Percentiles rank a stretch among this genome's conserved stretches.
Conservation (phyloP, 495 filamentous ascomycete species). For the Aspergillus saccharolyticus region DNA sequence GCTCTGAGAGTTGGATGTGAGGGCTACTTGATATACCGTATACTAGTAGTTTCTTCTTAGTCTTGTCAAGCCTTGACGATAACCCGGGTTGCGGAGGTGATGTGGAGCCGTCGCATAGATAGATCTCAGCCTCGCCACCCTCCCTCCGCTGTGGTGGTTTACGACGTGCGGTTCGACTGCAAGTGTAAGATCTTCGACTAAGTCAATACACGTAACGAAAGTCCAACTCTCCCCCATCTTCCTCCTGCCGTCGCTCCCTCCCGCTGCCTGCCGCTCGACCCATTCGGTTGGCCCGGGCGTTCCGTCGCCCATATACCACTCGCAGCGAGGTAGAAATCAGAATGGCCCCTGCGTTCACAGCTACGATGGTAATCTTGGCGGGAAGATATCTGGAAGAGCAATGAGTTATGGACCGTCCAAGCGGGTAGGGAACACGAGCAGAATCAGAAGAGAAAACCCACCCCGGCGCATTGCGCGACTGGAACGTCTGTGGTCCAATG, state of each 20-base stretch:
- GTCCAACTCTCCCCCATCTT: constrained; percentile 13
- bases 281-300: constrained; percentile 17
- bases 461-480: constrained; percentile 44
- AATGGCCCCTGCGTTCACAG: constrained; percentile 39
- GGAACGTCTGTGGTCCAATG: constrained; percentile 56
- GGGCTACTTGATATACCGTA: too few relatives aligned
- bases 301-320: constrained; percentile 33
- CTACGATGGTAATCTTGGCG: constrained; percentile 56
- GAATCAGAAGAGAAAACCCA: constrained; percentile 5
- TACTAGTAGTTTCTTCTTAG: too few relatives aligned
- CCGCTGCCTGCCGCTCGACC: constrained; percentile 20
- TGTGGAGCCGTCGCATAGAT: too few relatives aligned
- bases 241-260: constrained; percentile 10
- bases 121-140: too few relatives aligned
- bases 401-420: too few relatives aligned
- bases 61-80: too few relatives aligned
- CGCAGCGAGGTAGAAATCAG: constrained; percentile 35
- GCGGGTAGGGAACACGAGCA: not conserved
- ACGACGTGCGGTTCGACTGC: too few relatives aligned
- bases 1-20: too few relatives aligned
- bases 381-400: constrained; percentile 41
- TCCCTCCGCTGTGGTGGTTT: too few relatives aligned
- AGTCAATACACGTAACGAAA: constrained; percentile 32
- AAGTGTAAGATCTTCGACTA: too few relatives aligned
- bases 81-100: too few relatives aligned